Evolutionary conservation across 1,284 basidiomycete species (phyloP).

Genomic region (Sphaerobolus stellatus): DNA sequence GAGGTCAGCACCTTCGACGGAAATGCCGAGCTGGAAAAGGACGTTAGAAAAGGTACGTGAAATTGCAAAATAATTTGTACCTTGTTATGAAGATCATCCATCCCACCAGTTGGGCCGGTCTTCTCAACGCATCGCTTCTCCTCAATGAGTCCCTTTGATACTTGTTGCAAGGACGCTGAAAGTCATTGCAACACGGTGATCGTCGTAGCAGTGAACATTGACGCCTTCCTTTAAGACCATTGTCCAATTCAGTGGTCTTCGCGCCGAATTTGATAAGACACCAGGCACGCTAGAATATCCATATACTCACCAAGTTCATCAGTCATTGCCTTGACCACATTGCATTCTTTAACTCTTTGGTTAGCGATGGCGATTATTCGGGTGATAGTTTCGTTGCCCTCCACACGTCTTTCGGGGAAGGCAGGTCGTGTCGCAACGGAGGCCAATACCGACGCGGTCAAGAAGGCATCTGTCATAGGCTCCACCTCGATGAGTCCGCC

Average conservation of each 20-base stretch:
- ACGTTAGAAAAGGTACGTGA: conserved; percentile 13
- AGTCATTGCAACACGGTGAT: conserved; percentile 98
- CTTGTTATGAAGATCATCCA: conserved; percentile 96
- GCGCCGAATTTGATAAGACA: conserved; percentile 97
- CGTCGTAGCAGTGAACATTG: conserved; percentile 94
- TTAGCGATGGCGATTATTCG: conserved; percentile 96
- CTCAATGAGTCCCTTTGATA: conserved; percentile 80
- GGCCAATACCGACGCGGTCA: conserved; percentile 90
- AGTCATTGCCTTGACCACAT: conserved; percentile 95
- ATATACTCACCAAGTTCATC: conserved; percentile 78
- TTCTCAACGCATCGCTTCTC: conserved; percentile 99
- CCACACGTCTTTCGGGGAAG: conserved; percentile 29
- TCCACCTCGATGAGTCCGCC: conserved; percentile 96
- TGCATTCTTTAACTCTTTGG: conserved; percentile 98
- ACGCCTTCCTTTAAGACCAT: conserved; percentile 79
- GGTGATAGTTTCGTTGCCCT: conserved; percentile 57
- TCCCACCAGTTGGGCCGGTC: conserved; percentile 99
- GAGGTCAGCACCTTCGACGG: conserved; percentile 83
- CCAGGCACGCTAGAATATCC: conserved; percentile 1
- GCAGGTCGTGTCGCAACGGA: conserved; percentile 73
- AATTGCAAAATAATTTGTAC: conserved; percentile 35
- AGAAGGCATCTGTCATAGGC: conserved; percentile 99
- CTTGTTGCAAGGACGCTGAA: conserved; percentile 84
- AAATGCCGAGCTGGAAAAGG: conserved; percentile 75
- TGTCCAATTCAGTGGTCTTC: conserved; percentile 87